These are phyloP conservation scores for Fusarium multiceps DNA, from an alignment of 2,329 filamentous ascomycete species.

Conservation along the genomic window DNA sequence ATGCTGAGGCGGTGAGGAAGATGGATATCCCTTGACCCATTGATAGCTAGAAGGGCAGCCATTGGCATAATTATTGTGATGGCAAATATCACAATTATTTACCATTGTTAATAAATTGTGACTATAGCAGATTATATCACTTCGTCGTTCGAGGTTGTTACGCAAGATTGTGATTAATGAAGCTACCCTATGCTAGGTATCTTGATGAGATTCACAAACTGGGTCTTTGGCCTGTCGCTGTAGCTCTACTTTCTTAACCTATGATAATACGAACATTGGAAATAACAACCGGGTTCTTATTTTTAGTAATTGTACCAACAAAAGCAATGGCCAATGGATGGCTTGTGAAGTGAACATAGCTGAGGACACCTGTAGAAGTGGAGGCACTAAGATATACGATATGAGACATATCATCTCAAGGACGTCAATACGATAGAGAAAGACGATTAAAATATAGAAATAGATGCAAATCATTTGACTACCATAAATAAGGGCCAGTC, in stretches of 20 bases:
- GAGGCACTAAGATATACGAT: background rate
- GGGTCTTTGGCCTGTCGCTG: background rate
- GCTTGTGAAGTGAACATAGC: background rate
- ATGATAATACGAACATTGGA: constrained; percentile 16
- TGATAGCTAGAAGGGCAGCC: constrained; percentile 48
- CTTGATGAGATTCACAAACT: background rate
- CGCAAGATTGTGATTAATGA: background rate
- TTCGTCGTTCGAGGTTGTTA: background rate
- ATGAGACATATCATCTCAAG: background rate
- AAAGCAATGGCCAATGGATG: background rate
- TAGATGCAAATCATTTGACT: background rate
- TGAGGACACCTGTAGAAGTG: background rate
- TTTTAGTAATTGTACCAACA: constrained; percentile 3
- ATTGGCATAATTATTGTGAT: constrained; percentile 51
- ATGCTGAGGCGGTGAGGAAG: constrained; percentile 46
- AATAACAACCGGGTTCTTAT: background rate
- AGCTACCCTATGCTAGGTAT: constrained; percentile 13
- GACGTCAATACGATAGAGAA: background rate
- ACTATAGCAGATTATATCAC: constrained; percentile 41
- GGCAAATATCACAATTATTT: constrained; percentile 55
- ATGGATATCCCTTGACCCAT: constrained; percentile 45
- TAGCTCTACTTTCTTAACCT: background rate
- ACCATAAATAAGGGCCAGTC: background rate
- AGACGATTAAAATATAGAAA: background rate
- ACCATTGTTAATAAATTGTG: constrained; percentile 52